These are phyloP conservation scores for Allantophomopsis lycopodina DNA, from an alignment of 2,329 filamentous ascomycete genomes.

Conservation along the genomic window DNA sequence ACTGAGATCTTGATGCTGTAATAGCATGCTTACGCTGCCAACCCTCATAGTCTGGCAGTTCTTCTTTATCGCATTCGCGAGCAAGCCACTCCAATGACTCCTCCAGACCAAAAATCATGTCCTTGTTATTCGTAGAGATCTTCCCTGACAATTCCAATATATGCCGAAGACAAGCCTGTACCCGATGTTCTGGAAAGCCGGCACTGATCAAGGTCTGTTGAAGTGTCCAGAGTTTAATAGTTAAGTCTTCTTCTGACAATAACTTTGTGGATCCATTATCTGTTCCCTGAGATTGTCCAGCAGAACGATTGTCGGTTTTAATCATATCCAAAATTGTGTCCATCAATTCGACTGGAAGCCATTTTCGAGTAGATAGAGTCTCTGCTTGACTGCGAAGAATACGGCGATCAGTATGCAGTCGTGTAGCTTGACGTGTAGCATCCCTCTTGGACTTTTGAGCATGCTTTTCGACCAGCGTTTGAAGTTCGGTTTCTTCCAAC, in stretches of 20 bases:
- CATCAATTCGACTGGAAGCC: slow-evolving; percentile 69
- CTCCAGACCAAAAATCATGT: slow-evolving; percentile 71
- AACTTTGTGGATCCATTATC: slow-evolving; percentile 27
- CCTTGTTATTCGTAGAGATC: slow-evolving; percentile 39
- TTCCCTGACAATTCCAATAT: slow-evolving; percentile 55
- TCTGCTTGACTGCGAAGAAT: slow-evolving; percentile 70
- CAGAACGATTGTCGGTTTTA: slow-evolving; percentile 47
- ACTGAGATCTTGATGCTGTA: not conserved
- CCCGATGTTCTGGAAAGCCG: slow-evolving; percentile 50
- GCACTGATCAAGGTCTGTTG: slow-evolving; percentile 56
- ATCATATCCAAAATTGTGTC: slow-evolving; percentile 65
- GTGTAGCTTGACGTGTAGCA: slow-evolving; percentile 58
- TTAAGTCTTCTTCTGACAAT: slow-evolving; percentile 62
- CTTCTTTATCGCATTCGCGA: slow-evolving; percentile 53
- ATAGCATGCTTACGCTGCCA: slow-evolving; percentile 13
- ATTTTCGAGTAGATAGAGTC: slow-evolving; percentile 56
- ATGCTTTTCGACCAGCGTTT: slow-evolving; percentile 75
- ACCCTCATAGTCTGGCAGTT: slow-evolving; percentile 60
- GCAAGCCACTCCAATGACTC: slow-evolving; percentile 86
- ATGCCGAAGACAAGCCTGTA: slow-evolving; percentile 50
- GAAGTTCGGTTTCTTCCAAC: slow-evolving; percentile 80
- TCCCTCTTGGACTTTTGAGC: slow-evolving; percentile 69
- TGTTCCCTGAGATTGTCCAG: slow-evolving; percentile 17
- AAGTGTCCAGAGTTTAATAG: slow-evolving; percentile 73
- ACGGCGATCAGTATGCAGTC: slow-evolving; percentile 75